These are phyloP conservation scores for Pouteria glomerata DNA, from an alignment of 148 eudicot genomes.

Conservation along the genomic window DNA sequence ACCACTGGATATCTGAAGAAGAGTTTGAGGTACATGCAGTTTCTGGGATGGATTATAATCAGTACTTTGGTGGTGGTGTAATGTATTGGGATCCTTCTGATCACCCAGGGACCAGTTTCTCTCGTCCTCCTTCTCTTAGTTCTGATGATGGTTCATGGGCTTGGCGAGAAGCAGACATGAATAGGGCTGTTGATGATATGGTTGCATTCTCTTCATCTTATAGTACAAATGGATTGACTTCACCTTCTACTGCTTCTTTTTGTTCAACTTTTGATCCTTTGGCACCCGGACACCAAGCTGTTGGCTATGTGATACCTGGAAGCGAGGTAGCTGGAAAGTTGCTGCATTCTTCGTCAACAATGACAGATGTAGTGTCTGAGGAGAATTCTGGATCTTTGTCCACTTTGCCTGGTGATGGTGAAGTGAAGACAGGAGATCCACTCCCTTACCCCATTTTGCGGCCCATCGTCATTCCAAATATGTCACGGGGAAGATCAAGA, in stretches of 20 bases:
- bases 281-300: conserved; percentile 62
- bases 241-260: conserved; percentile 88
- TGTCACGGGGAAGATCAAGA: conserved; percentile 81
- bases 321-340: conserved; percentile 64
- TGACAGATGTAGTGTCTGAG: conserved; percentile 53
- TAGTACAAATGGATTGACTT: conserved; percentile 84
- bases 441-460: conserved; percentile 83
- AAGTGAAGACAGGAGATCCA: conserved; percentile 71
- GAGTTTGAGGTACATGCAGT: conserved; percentile 76
- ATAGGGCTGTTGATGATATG: conserved; percentile 95
- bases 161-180: conserved; percentile 95
- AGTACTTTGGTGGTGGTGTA: conserved; percentile 91
- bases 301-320: conserved; percentile 78
- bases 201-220: conserved; percentile 92
- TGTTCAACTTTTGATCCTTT: conserved; percentile 90
- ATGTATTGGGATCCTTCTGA: conserved; percentile 99
- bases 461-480: conserved; percentile 82
- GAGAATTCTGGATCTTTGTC: conserved; percentile 62
- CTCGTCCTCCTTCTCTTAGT: conserved; percentile 96
- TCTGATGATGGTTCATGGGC: conserved; percentile 99
- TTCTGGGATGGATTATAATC: conserved; percentile 78
- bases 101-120: conserved; percentile 72
- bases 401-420: conserved; percentile 56
- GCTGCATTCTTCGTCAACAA: conserved; percentile 56
- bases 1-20: conserved; percentile 92